A percentile compares a stretch with the other conserved stretches of the same genome.
These are phyloP conservation scores for Tephrocybe sp. DNA, from an alignment of 768 basidiomycete genomes.

Conservation along the genomic window DNA sequence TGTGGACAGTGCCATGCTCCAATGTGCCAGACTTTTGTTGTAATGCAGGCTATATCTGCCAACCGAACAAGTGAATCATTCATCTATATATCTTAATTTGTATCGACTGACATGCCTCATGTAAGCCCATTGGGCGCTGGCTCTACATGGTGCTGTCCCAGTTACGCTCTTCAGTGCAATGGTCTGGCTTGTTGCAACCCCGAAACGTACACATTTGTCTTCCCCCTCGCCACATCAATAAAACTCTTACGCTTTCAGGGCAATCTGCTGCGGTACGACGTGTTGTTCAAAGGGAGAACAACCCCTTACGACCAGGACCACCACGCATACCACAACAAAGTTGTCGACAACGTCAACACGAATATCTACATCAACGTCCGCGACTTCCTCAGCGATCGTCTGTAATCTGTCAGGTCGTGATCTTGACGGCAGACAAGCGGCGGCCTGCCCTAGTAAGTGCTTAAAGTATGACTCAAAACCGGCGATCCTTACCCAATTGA, in stretches of 20 bases:
- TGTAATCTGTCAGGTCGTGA: slow-evolving; percentile 3
- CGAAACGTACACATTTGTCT: not conserved
- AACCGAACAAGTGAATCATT: not conserved
- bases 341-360: not conserved
- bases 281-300: not conserved
- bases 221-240: not conserved
- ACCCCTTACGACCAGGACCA: too few relatives aligned
- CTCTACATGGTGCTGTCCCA: not conserved
- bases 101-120: not conserved
- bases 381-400: not conserved
- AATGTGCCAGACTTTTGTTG: not conserved
- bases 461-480: not conserved
- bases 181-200: not conserved
- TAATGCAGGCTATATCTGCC: not conserved
- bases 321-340: not conserved
- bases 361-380: not conserved
- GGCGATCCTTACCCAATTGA: not conserved
- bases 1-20: not conserved
- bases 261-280: not conserved
- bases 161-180: not conserved
- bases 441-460: not conserved
- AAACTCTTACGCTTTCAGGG: not conserved
- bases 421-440: slow-evolving; percentile 1
- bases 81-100: not conserved
- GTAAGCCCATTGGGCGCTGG: not conserved